phyloP scores from a whole-genome alignment of 1,284 basidiomycete species.

The Spongiforma sp. region DNA sequence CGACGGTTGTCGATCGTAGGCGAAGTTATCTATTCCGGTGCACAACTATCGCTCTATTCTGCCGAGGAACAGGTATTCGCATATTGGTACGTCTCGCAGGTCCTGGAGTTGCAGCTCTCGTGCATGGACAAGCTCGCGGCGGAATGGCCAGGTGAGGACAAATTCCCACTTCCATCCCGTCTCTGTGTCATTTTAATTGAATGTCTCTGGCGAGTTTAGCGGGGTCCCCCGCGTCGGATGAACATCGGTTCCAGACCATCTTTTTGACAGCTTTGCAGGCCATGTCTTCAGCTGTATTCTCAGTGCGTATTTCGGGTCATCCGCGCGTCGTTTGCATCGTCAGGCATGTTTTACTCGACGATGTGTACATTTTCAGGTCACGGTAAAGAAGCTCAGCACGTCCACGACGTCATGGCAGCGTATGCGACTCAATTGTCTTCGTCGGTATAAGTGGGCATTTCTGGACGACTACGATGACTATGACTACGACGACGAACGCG shows the following conservation, averaged over 20 bases:
- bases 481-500: too few relatives aligned
- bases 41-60: slow-evolving; percentile 77
- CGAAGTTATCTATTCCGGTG: slow-evolving; percentile 76
- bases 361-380: slow-evolving; percentile 31
- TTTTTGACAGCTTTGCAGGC: slow-evolving; percentile 60
- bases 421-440: slow-evolving; percentile 54
- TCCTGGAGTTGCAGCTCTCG: slow-evolving; percentile 59
- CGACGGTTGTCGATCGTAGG: slow-evolving; percentile 66
- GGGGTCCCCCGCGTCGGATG: slow-evolving; percentile 47
- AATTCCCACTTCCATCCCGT: background rate
- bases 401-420: slow-evolving; percentile 41
- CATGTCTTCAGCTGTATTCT: slow-evolving; percentile 53
- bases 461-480: slow-evolving; percentile 55
- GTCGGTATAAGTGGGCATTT: slow-evolving; percentile 80
- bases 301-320: slow-evolving; percentile 42
- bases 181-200: background rate
- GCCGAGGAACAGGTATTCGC: slow-evolving; percentile 69
- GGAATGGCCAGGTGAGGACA: slow-evolving; percentile 42
- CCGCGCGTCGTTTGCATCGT: too few relatives aligned
- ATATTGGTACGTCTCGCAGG: slow-evolving; percentile 71
- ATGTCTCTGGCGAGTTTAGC: background rate
- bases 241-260: slow-evolving; percentile 53
- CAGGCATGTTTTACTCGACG: too few relatives aligned
- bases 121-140: slow-evolving; percentile 55
- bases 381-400: slow-evolving; percentile 38